Conservation (phyloP, 192 early-diverging fungal species). For the Coemansia sp. region DNA sequence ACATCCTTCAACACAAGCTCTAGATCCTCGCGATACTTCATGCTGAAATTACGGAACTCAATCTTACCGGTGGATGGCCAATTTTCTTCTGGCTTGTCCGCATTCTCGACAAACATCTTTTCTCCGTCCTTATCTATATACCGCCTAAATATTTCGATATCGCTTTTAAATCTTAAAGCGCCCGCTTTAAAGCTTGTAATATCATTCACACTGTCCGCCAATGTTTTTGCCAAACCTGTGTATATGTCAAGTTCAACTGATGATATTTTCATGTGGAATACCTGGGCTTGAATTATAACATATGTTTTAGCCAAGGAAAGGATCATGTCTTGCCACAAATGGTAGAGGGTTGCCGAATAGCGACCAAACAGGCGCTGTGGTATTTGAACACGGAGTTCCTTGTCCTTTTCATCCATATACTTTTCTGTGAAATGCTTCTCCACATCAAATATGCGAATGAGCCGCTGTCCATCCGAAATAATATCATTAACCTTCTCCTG, state of each 20-base stretch:
- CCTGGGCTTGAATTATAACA: too few relatives aligned
- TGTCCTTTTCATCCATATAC: not conserved
- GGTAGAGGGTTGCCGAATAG: too few relatives aligned
- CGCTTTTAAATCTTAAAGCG: not conserved
- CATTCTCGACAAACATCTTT: not conserved
- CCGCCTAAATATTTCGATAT: not conserved
- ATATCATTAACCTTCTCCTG: too few relatives aligned
- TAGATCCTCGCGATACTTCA: constrained; percentile 61
- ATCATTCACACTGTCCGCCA: not conserved
- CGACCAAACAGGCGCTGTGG: too few relatives aligned
- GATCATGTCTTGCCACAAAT: too few relatives aligned
- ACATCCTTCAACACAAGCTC: constrained; percentile 63
- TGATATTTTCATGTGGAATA: not conserved
- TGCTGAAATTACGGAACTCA: constrained; percentile 56
- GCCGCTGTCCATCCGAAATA: too few relatives aligned
- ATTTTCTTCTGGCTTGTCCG: constrained; percentile 25
- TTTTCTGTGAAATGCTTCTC: too few relatives aligned
- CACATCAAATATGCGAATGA: too few relatives aligned
- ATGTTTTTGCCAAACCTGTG: not conserved
- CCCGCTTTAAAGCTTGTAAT: not conserved
- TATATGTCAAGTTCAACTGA: constrained; percentile 17
- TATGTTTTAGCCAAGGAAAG: too few relatives aligned
- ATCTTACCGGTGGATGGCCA: constrained; percentile 70
- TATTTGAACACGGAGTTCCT: too few relatives aligned
- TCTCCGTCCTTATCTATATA: not conserved